Base-by-base conservation (phyloP, 495 filamentous ascomycete genomes). In the Cairneyella variabilis region DNA sequence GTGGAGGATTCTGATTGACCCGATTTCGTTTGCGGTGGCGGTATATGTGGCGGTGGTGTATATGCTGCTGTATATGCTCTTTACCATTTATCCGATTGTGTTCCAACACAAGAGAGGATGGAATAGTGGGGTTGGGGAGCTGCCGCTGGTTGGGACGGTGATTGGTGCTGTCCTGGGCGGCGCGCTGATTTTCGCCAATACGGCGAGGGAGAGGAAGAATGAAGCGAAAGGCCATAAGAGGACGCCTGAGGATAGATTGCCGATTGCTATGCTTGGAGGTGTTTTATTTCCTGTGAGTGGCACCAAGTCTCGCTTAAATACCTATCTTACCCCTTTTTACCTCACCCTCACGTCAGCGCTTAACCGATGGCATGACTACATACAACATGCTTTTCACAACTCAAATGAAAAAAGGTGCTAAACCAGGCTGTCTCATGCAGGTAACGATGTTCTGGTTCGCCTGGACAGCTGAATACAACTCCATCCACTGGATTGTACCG, bases 31-130 rank as follows among this genome's bases (percentile, higher is more conserved):
- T 50, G 60, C 78, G 26, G 62, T 70, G 42, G 73, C 75, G 4
- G 66, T 80, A 27, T 82, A 82, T 53, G 60, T 78, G 54, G 71
- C 72, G 2, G 61, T 79, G 12, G 74, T 80, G 3, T 82, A 82
- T 57, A 69, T 64, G 5, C 68, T 84, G 47, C 67, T 84, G 10
- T 84, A 84, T 62, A 80, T 83, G 78, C 71, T 80, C 51, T 75
- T 82, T 30, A 71, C 69, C 34, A 71, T 72, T 16, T 76, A 79
- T 38, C 79, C 79, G 12, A 76, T 80, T 53, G 77, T 79, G 43
- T 83, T 82, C 59, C 66, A 71, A 37, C 64, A 80, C 59, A 65
- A 75, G 30, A 66, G 78, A 10, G 75, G 76, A 5, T 83, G 77
- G 78, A 72, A 71, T 28, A 58, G 65, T 5, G 62, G 81, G 5